Conservation (phyloP, 208 protist genomes). For the Strigomonas culicis region DNA sequence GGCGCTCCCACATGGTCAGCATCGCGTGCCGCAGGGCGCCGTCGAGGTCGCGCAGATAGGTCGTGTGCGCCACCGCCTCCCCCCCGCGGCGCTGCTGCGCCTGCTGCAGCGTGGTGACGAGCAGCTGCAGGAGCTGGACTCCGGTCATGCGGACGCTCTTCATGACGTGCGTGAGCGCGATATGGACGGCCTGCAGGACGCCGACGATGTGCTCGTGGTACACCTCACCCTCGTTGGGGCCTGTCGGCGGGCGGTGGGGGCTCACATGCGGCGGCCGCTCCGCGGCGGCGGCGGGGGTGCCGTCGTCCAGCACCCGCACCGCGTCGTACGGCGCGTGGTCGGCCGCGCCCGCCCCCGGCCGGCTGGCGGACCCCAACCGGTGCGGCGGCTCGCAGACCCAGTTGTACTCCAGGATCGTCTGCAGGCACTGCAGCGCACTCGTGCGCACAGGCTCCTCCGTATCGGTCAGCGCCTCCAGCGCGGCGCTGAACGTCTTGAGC, state of each 20-base stretch:
- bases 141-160: slow-evolving; percentile 44
- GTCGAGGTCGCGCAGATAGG: no score
- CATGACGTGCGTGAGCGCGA: slow-evolving; percentile 71
- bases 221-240: not conserved
- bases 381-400: slow-evolving; percentile 17
- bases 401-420: slow-evolving; percentile 26
- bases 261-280: slow-evolving; percentile 8
- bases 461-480: slow-evolving; percentile 68
- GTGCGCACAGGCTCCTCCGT: slow-evolving; percentile 64
- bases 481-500: slow-evolving; percentile 44
- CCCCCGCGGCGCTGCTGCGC: not conserved
- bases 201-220: slow-evolving; percentile 35
- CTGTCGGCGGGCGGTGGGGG: not conserved
- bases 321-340: not conserved
- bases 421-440: slow-evolving; percentile 36
- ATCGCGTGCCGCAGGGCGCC: no score
- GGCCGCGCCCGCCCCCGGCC: not conserved
- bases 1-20: no score
- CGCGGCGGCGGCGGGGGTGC: not conserved
- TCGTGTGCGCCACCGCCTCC: not conserved
- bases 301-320: not conserved
- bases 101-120: slow-evolving; percentile 25
- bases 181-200: slow-evolving; percentile 46
- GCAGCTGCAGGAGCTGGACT: slow-evolving; percentile 48
- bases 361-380: not conserved